Base-by-base conservation (phyloP, 192 early-diverging fungal species). In the Coemansia sp. region DNA sequence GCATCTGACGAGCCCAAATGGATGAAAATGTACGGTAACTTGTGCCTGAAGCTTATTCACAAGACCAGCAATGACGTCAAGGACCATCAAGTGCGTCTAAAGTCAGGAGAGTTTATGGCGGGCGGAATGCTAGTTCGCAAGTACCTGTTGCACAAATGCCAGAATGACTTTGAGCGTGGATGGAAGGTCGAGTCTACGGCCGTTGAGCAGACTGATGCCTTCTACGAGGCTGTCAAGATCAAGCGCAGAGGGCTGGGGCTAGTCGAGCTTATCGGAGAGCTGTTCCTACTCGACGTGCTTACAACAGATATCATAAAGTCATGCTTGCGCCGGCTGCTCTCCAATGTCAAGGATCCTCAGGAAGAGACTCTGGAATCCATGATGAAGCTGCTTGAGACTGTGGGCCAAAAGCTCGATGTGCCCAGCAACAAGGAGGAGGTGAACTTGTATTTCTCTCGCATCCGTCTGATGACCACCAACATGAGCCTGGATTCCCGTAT, bases 321-420 rank as follows among this genome's bases (percentile, higher is more conserved):
- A 53, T 97, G 96, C 69, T 75, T 99, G 53, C 74, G 78, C 30
- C 84, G 86, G 50, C 82, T 99, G 49, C 73, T 94, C 51, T 57
- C 64, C 39, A 82, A 83, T 65, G 71, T 84, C 55, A 63, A 79
- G 53, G 67, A 84, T 28, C 90, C 94, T 16, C 92, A 93, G 47
- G 93, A 94, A 59, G 96, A 96, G 73, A 92, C 94, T 53, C 80
- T 85, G n/a, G 94, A 99, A 79, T 88, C 86, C 45, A 78, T 96
- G 36, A 89, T 86, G 78, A 93, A 92, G 71, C 81, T 99, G 40
- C 63, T 99, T 50, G 85, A 80, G 4, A 96, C 91, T 5, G 83
- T 91, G 40, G 96, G 96, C 59, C 71, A 81, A 39, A 83, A 83
- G 43, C 63, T 99, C 13, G 91, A 96, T 55, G 72, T 70, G 40